These are phyloP conservation scores for Dimocarpus longan DNA, from an alignment of 345 rosid genomes.

Conservation along the genomic window DNA sequence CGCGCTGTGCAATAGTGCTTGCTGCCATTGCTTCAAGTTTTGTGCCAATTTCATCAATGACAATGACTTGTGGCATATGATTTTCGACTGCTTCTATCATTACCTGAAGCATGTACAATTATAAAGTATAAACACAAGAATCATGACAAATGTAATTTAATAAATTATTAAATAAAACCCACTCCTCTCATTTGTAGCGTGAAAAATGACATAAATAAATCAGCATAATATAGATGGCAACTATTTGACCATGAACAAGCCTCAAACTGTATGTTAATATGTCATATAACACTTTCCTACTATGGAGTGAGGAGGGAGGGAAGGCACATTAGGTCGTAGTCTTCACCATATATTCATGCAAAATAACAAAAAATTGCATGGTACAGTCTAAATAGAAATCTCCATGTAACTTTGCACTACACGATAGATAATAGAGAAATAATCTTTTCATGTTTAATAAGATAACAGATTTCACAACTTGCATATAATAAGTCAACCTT, in stretches of 20 bases:
- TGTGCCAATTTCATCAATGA: constrained; percentile 95
- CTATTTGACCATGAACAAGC: background rate
- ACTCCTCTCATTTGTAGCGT: background rate
- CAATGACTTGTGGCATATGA: constrained; percentile 96
- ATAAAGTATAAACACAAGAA: constrained; percentile 10
- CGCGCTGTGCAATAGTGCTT: constrained; percentile 94
- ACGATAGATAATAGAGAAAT: background rate
- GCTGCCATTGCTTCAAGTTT: constrained; percentile 96
- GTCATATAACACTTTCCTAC: background rate
- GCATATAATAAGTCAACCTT: background rate
- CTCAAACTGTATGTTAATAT: background rate
- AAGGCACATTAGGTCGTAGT: background rate
- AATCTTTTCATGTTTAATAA: background rate
- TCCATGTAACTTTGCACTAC: background rate
- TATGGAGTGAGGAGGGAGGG: background rate
- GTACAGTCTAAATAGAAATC: background rate
- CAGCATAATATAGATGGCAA: background rate
- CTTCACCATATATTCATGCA: background rate
- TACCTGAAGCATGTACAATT: constrained; percentile 49
- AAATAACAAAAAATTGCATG: background rate
- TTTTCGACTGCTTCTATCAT: constrained; percentile 91
- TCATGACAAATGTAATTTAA: background rate
- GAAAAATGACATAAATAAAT: background rate
- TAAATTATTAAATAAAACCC: background rate
- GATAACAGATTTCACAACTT: background rate